Conservation (phyloP, 208 protist species). For the Trypanosoma boissoni region DNA sequence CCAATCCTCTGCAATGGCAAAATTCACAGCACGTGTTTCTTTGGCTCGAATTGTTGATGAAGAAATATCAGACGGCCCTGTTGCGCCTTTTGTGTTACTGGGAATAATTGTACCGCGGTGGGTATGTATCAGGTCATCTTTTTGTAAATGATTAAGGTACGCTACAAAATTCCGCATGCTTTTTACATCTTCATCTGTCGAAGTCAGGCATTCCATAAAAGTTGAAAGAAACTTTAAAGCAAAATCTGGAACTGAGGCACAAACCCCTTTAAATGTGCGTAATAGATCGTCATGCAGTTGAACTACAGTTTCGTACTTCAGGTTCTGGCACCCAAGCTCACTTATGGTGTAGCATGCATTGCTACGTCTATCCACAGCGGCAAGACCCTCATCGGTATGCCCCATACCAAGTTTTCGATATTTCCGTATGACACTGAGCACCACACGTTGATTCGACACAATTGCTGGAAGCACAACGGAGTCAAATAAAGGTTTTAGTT, state of each 20-base stretch:
- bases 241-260: constrained; percentile 26
- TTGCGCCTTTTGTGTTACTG: constrained; percentile 2
- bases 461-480: constrained; percentile 27
- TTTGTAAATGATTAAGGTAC: constrained; percentile 23
- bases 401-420: constrained; percentile 24
- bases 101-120: constrained; percentile 15
- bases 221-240: constrained; percentile 10
- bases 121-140: constrained; percentile 22
- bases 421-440: constrained; percentile 22
- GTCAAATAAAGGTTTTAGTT: constrained; percentile 24
- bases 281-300: constrained; percentile 29
- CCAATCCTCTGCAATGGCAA: constrained; percentile 19
- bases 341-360: constrained; percentile 16
- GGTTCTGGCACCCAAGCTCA: constrained; percentile 19
- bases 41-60: too few relatives aligned
- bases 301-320: constrained; percentile 25
- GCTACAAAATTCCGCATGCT: constrained; percentile 14
- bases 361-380: constrained; percentile 10
- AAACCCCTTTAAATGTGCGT: constrained; percentile 20
- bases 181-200: constrained; percentile 13
- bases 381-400: constrained; percentile 17
- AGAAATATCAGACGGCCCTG: background rate
- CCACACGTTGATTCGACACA: constrained; percentile 19
- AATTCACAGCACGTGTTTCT: background rate
- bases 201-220: constrained; percentile 22